These are phyloP conservation scores for Phytophthora vignae DNA, from an alignment of 352 stramenopile species.

Conservation along the genomic window DNA sequence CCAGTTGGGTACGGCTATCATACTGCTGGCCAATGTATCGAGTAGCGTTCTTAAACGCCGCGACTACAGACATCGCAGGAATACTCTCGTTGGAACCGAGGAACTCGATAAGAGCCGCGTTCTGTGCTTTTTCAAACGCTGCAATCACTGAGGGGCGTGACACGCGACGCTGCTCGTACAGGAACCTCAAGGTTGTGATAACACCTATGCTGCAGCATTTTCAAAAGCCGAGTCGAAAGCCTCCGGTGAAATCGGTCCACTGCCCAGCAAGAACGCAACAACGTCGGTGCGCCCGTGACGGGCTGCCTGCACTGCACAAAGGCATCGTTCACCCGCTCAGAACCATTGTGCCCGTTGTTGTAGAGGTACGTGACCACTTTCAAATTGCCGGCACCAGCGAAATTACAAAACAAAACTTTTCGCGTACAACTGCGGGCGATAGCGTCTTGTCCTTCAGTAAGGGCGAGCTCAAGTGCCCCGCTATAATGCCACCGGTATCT, in stretches of 20 bases:
- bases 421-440: background rate
- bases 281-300: background rate
- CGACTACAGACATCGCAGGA: background rate
- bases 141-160: background rate
- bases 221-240: background rate
- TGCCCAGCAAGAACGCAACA: background rate
- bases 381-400: background rate
- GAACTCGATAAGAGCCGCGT: background rate
- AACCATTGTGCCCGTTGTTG: background rate
- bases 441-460: background rate
- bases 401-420: too few species aligned
- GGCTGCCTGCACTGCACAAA: background rate
- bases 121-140: background rate
- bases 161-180: background rate
- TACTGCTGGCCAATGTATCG: too few species aligned
- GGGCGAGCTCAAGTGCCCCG: background rate
- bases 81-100: background rate
- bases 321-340: background rate
- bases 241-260: background rate
- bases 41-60: background rate
- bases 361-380: background rate
- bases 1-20: too few species aligned
- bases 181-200: background rate
- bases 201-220: background rate
- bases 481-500: background rate